Evolutionary conservation across 768 basidiomycete species (phyloP).

Genomic region (Sporobolomyces phaffii): DNA sequence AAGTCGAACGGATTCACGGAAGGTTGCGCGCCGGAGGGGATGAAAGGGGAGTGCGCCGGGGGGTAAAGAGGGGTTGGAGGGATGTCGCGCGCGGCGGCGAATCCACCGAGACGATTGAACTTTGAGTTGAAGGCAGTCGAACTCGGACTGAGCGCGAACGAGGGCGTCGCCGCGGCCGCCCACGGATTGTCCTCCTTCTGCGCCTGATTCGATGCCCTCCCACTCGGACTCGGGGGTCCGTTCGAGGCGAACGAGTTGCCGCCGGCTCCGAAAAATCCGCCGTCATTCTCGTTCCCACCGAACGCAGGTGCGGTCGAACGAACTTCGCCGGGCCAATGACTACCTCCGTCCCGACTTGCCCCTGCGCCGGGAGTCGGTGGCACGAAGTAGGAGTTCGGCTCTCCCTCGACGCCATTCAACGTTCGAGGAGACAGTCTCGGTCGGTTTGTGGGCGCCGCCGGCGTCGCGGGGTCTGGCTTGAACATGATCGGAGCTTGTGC

Average conservation of each 20-base stretch:
- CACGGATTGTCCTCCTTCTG: background rate
- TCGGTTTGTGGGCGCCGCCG: background rate
- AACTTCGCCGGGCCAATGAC: background rate
- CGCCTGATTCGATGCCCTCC: background rate
- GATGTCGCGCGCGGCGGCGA: background rate
- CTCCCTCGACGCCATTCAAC: background rate
- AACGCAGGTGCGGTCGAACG: too few species aligned
- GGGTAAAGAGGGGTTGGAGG: constrained; percentile 12
- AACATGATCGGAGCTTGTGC: too few species aligned
- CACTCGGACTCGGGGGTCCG: background rate
- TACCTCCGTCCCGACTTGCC: background rate
- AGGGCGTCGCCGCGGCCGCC: background rate
- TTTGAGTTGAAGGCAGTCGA: constrained; percentile 25
- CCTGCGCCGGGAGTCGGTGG: constrained; percentile 7
- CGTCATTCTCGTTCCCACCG: constrained; percentile 1
- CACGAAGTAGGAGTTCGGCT: background rate
- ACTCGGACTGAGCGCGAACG: constrained; percentile 12
- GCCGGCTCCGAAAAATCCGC: background rate
- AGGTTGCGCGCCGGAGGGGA: background rate
- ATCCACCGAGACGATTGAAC: constrained; percentile 15
- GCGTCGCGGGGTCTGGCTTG: background rate
- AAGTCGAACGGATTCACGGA: constrained; percentile 1
- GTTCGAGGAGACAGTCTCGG: constrained; percentile 1
- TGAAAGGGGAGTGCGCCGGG: constrained; percentile 21
- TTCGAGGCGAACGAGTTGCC: background rate